phyloP scores from a whole-genome alignment of 176 grass and related monocot species.

The Oryza nivara region DNA sequence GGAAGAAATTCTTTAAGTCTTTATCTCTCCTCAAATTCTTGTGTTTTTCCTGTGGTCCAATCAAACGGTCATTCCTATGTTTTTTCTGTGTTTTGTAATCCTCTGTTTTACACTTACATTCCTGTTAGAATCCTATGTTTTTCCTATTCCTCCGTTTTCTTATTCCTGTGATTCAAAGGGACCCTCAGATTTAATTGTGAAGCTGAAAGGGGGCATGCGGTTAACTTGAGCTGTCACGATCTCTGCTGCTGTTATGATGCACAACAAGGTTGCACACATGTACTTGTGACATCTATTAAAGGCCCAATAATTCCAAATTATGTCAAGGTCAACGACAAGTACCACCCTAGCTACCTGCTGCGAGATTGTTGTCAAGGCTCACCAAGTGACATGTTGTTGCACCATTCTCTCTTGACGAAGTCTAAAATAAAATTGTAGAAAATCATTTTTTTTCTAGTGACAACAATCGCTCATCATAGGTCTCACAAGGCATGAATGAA shows the following conservation, averaged over 20 bases:
- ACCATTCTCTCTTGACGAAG: not conserved
- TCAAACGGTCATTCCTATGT: no score
- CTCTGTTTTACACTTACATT: no score
- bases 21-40: no score
- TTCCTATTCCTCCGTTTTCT: no score
- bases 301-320: not conserved
- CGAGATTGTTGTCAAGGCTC: not conserved
- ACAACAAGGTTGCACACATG: not conserved
- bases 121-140: no score
- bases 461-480: not conserved
- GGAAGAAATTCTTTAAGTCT: no score
- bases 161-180: no score
- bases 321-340: slow-evolving; percentile 5
- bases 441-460: not conserved
- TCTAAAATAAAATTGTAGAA: not conserved
- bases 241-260: not conserved
- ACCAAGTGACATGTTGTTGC: not conserved
- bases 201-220: not conserved
- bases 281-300: slow-evolving; percentile 6
- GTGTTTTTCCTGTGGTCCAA: no score
- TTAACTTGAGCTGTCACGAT: not conserved
- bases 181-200: not conserved
- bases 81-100: no score
- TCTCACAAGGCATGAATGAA: not conserved
- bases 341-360: not conserved